Percentiles rank a stretch among this genome's conserved stretches.
phyloP scores from a whole-genome alignment of 257 asterid genomes.

The Cruciata laevipes region DNA sequence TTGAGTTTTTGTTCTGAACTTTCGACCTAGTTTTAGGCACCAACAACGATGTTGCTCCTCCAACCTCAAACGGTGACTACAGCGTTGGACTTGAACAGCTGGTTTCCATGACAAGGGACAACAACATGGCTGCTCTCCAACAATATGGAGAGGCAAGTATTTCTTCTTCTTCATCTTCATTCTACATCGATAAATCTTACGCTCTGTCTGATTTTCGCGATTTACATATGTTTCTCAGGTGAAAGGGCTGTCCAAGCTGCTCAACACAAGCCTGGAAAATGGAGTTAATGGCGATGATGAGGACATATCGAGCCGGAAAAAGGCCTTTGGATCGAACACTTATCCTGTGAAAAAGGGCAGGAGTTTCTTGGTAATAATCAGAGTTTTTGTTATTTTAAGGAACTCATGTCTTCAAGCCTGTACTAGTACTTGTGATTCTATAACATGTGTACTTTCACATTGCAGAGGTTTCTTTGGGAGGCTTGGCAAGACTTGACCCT shows the following conservation, averaged over 20 bases:
- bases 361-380: conserved; percentile 84
- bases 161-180: neutral
- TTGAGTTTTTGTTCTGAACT: neutral
- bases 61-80: conserved; percentile 54
- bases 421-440: neutral
- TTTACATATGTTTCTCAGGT: conserved; percentile 31
- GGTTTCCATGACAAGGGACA: conserved; percentile 67
- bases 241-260: conserved; percentile 58
- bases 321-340: conserved; percentile 70
- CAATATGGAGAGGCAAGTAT: conserved; percentile 80
- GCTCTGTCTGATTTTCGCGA: neutral
- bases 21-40: conserved; percentile 35
- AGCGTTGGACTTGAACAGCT: conserved; percentile 69
- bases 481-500: conserved; percentile 96
- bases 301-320: conserved; percentile 52
- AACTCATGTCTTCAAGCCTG: no score
- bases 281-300: conserved; percentile 53
- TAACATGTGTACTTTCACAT: neutral
- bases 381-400: no score
- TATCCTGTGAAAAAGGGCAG: conserved; percentile 84
- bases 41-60: conserved; percentile 41
- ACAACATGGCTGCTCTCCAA: conserved; percentile 53
- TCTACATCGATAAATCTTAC: neutral
- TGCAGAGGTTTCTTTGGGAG: conserved; percentile 87
- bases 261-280: conserved; percentile 52